phyloP scores from a whole-genome alignment of 129 eudicot genomes.

The Calendula officinalis region DNA sequence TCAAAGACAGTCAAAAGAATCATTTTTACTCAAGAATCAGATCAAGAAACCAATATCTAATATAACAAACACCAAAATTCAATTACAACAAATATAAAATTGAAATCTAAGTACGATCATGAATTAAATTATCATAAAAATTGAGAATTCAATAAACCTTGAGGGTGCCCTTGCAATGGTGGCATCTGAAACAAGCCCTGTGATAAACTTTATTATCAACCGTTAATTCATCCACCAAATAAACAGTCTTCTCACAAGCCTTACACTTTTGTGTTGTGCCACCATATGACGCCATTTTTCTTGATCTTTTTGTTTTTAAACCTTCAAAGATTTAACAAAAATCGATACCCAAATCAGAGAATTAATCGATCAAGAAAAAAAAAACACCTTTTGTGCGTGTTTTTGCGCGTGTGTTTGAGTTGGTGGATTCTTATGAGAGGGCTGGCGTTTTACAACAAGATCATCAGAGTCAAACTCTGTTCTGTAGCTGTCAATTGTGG shows the following conservation, averaged over 20 bases:
- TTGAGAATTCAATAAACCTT: slow-evolving; percentile 48
- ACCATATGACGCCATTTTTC: slow-evolving; percentile 57
- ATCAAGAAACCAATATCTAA: slow-evolving; percentile 5
- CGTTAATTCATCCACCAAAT: slow-evolving; percentile 85
- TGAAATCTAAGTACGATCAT: slow-evolving; percentile 17
- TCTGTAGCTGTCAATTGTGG: slow-evolving; percentile 37
- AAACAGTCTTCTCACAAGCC: slow-evolving; percentile 96
- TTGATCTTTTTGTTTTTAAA: slow-evolving; percentile 12
- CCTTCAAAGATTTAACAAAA: slow-evolving; percentile 14
- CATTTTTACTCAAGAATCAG: not conserved
- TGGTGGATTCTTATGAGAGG: slow-evolving; percentile 31
- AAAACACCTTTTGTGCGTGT: not conserved
- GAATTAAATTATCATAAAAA: not conserved
- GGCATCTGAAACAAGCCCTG: slow-evolving; percentile 91
- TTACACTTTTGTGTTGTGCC: slow-evolving; percentile 94
- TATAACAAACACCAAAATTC: slow-evolving; percentile 3
- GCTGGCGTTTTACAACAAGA: slow-evolving; percentile 33
- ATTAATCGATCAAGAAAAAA: slow-evolving; percentile 24
- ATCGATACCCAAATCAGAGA: slow-evolving; percentile 22
- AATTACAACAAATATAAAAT: not conserved
- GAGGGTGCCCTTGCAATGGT: slow-evolving; percentile 97
- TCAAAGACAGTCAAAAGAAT: not conserved
- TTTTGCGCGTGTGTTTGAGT: slow-evolving; percentile 18
- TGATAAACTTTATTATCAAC: slow-evolving; percentile 86
- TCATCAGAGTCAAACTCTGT: slow-evolving; percentile 34